Conservation (phyloP, 768 basidiomycete species). For the Kockovaella imperatae region DNA sequence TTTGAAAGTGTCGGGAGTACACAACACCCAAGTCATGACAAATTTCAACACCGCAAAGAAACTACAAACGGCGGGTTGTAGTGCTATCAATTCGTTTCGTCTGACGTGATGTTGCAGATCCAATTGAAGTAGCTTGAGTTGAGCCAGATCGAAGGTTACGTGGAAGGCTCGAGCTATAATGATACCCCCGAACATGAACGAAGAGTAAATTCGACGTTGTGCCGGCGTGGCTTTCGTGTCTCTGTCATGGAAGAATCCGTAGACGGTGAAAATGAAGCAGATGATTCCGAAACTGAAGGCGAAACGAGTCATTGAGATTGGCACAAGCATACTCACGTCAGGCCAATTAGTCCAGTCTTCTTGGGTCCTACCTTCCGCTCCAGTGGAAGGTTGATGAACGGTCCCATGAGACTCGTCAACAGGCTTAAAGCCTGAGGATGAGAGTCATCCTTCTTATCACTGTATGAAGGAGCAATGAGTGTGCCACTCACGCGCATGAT, state of each 20-base stretch:
- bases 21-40: not conserved
- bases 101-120: not conserved
- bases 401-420: not conserved
- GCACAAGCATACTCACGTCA: not conserved
- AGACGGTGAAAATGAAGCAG: not conserved
- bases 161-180: not conserved
- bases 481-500: not conserved
- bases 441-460: too few species aligned
- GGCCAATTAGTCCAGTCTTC: not conserved
- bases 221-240: not conserved
- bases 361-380: not conserved
- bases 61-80: not conserved
- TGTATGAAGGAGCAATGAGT: too few species aligned
- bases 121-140: not conserved
- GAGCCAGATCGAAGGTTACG: not conserved
- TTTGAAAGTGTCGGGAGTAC: not conserved
- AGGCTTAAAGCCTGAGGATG: too few species aligned
- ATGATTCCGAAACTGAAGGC: not conserved
- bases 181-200: not conserved
- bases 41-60: not conserved
- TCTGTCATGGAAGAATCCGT: too few species aligned
- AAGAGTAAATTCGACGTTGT: not conserved
- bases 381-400: not conserved
- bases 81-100: not conserved
- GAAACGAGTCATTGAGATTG: too few species aligned